Percentiles rank a stretch among this genome's conserved stretches.
These are phyloP conservation scores for Aristolochia contorta DNA, from an alignment of 164 flowering plant species.

Conservation along the genomic window DNA sequence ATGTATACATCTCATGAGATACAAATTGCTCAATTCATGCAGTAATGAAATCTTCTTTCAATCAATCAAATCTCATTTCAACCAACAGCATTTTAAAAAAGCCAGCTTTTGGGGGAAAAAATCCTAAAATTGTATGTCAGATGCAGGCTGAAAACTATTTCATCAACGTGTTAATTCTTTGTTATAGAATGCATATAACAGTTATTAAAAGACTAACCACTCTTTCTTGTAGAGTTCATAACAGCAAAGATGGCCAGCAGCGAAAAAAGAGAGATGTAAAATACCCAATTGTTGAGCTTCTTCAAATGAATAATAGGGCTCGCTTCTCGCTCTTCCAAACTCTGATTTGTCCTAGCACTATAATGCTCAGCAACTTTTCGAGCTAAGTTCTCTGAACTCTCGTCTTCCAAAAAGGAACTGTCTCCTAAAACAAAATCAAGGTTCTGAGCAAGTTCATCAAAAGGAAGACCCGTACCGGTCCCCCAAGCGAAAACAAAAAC, in stretches of 20 bases:
- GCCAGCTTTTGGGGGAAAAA: too few relatives aligned
- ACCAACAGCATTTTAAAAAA: too few relatives aligned
- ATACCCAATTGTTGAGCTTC: conserved; percentile 91
- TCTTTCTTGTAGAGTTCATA: not conserved
- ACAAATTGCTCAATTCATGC: too few relatives aligned
- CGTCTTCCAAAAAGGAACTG: conserved; percentile 57
- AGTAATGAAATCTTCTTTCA: too few relatives aligned
- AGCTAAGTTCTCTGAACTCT: conserved; percentile 53
- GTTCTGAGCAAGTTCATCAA: not conserved
- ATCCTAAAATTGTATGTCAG: too few relatives aligned
- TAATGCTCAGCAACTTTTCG: conserved; percentile 89
- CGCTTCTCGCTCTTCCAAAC: conserved; percentile 82
- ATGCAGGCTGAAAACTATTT: too few relatives aligned
- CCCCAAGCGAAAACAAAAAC: not conserved
- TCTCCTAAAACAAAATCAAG: conserved; percentile 20
- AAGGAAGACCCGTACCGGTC: not conserved
- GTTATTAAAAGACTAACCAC: too few relatives aligned
- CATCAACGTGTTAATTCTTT: too few relatives aligned
- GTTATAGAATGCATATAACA: too few relatives aligned
- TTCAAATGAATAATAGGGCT: conserved; percentile 89
- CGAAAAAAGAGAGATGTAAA: not conserved
- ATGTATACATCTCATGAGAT: too few relatives aligned
- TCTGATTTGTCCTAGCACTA: conserved; percentile 88
- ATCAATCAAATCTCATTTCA: too few relatives aligned
- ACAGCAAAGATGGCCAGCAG: not conserved